phyloP scores from a whole-genome alignment of 1,139 yeast genomes.

The Kazachstania sp. region DNA sequence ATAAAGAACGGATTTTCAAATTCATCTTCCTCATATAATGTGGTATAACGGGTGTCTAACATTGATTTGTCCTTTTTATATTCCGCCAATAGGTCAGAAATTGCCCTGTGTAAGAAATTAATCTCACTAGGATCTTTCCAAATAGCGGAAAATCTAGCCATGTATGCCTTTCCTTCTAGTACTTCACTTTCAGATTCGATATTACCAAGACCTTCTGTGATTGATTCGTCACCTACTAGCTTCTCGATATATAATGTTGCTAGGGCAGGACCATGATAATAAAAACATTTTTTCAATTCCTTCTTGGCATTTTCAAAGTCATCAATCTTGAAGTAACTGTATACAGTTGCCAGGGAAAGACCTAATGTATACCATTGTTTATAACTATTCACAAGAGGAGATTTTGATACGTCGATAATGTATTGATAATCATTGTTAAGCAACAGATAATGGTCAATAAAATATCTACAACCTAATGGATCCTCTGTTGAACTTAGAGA shows the following conservation, averaged over 20 bases:
- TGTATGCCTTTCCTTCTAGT: conserved; percentile 24
- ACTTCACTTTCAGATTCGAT: conserved; percentile 21
- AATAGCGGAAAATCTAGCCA: conserved; percentile 20
- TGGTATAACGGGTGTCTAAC: conserved; percentile 2
- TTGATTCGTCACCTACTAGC: conserved; percentile 16
- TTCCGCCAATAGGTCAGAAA: conserved; percentile 33
- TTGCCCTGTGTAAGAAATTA: conserved; percentile 42
- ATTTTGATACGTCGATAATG: conserved; percentile 45
- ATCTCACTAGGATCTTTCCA: conserved; percentile 33
- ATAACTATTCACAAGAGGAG: conserved; percentile 51
- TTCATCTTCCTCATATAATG: not conserved
- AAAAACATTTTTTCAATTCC: conserved; percentile 44
- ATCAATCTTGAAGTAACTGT: conserved; percentile 45
- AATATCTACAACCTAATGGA: conserved; percentile 75
- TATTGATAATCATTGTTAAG: conserved; percentile 58
- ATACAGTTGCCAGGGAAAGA: conserved; percentile 54
- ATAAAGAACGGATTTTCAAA: conserved; percentile 18
- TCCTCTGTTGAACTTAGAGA: conserved; percentile 71
- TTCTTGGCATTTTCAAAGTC: conserved; percentile 38
- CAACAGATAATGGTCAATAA: conserved; percentile 72
- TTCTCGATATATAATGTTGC: conserved; percentile 19
- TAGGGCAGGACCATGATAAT: conserved; percentile 49
- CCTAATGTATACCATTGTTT: conserved; percentile 68
- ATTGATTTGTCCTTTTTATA: conserved; percentile 12
- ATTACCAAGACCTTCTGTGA: conserved; percentile 6